phyloP scores from a whole-genome alignment of 2,329 filamentous ascomycete species.

The Daldinia eschscholtzii region DNA sequence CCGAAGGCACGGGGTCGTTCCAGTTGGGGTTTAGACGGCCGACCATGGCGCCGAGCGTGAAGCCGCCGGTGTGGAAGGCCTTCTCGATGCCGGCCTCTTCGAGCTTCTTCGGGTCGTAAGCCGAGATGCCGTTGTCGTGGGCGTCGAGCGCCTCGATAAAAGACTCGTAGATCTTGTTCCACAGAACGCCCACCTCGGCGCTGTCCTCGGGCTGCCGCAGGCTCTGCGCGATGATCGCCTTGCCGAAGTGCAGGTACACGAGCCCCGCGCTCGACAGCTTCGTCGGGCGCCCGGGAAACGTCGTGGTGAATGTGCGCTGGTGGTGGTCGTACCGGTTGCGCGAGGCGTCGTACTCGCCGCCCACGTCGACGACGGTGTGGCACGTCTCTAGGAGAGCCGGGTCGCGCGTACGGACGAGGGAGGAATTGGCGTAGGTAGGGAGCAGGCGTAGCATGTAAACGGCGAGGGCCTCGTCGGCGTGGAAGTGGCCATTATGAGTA shows the following conservation, averaged over 20 bases:
- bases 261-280: conserved; percentile 95
- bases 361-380: conserved; percentile 98
- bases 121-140: conserved; percentile 94
- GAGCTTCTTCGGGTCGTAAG: conserved; percentile 79
- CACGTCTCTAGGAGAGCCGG: conserved; percentile 80
- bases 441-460: conserved; percentile 95
- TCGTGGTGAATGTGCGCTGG: conserved; percentile 88
- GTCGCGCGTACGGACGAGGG: conserved; percentile 89
- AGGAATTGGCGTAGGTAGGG: conserved; percentile 79
- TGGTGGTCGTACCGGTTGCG: conserved; percentile 94
- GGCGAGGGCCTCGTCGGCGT: conserved; percentile 96
- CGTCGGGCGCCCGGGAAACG: conserved; percentile 85
- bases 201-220: conserved; percentile 69
- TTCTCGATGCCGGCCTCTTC: conserved; percentile 80
- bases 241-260: conserved; percentile 96
- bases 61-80: conserved; percentile 84
- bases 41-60: conserved; percentile 87
- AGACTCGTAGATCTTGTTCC: conserved; percentile 89
- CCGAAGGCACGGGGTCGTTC: conserved; percentile 73
- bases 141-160: conserved; percentile 97
- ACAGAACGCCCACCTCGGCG: conserved; percentile 79
- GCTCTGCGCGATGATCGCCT: conserved; percentile 77
- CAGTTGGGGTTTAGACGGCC: conserved; percentile 82
- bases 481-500: conserved; percentile 98
- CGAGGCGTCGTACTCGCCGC: conserved; percentile 86